phyloP scores from a whole-genome alignment of 2,329 filamentous ascomycete genomes.

The Ophiostoma tasmaniense region DNA sequence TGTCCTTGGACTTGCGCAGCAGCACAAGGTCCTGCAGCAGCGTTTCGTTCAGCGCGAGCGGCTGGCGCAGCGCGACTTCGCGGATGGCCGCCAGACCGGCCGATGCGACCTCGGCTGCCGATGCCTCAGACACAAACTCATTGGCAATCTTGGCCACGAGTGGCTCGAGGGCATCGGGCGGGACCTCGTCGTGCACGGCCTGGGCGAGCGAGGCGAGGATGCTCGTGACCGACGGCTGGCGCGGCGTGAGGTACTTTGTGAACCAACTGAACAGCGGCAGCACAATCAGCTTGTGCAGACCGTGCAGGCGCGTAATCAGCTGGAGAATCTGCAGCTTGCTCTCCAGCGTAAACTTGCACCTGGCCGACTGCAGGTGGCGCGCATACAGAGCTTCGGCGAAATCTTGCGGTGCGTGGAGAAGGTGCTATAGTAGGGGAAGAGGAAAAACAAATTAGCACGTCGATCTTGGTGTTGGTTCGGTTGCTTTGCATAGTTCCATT shows the following conservation, averaged over 20 bases:
- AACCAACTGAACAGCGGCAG: constrained; percentile 94
- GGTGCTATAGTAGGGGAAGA: constrained; percentile 40
- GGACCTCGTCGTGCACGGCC: constrained; percentile 81
- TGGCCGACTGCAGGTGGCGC: constrained; percentile 82
- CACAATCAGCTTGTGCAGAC: constrained; percentile 84
- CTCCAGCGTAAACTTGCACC: constrained; percentile 76
- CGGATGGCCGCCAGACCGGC: constrained; percentile 87
- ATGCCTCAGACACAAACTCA: constrained; percentile 93
- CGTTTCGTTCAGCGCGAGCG: constrained; percentile 91
- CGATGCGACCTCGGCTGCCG: constrained; percentile 80
- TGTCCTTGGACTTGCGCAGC: constrained; percentile 96
- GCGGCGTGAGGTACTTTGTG: constrained; percentile 76
- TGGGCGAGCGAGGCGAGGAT: constrained; percentile 90
- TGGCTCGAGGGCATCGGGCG: constrained; percentile 85
- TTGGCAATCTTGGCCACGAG: constrained; percentile 93
- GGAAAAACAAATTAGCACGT: neutral
- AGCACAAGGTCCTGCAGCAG: constrained; percentile 92
- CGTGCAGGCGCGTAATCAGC: constrained; percentile 81
- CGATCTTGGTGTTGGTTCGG: neutral
- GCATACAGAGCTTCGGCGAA: constrained; percentile 86
- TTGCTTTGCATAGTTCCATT: neutral
- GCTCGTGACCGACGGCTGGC: constrained; percentile 82
- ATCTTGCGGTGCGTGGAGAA: constrained; percentile 87
- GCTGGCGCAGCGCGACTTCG: constrained; percentile 86
- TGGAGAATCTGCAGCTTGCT: constrained; percentile 70